A percentile compares a stretch with the other conserved stretches of the same genome.
Conservation (phyloP, 805 yeast genomes). For the Ogataea methylovora region DNA sequence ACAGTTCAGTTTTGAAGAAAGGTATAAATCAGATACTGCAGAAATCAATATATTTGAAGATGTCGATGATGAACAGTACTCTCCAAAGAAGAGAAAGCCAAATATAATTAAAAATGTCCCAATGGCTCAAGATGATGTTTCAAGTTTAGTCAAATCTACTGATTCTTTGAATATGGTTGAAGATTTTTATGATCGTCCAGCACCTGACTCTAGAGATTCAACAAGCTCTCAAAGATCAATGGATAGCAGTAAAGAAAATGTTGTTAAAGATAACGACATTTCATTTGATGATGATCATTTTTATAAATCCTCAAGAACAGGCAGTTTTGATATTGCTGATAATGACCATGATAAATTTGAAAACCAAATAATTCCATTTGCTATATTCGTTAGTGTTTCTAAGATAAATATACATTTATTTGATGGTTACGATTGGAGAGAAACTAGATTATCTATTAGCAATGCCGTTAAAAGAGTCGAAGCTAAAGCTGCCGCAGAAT, state of each 20-base stretch:
- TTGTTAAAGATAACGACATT: slow-evolving; percentile 1
- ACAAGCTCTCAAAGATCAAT: neutral
- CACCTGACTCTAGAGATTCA: neutral
- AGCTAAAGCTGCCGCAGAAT: slow-evolving; percentile 30
- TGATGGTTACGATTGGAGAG: slow-evolving; percentile 93
- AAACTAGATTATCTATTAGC: slow-evolving; percentile 59
- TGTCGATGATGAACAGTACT: slow-evolving; percentile 29
- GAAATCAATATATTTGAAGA: slow-evolving; percentile 34
- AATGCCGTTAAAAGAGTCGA: slow-evolving; percentile 62
- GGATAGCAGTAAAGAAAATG: neutral
- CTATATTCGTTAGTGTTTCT: slow-evolving; percentile 26
- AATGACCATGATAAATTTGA: slow-evolving; percentile 1
- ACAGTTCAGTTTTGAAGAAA: slow-evolving; percentile 49
- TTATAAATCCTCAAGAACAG: neutral
- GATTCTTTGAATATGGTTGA: slow-evolving; percentile 18
- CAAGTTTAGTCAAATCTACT: slow-evolving; percentile 3
- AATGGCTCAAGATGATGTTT: neutral
- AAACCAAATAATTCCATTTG: slow-evolving; percentile 19
- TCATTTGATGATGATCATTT: slow-evolving; percentile 17
- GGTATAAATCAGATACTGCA: slow-evolving; percentile 36
- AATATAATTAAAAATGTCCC: neutral
- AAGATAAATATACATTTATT: slow-evolving; percentile 43
- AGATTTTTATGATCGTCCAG: slow-evolving; percentile 16
- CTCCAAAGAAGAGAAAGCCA: slow-evolving; percentile 1
- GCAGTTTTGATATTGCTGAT: neutral